A percentile compares a stretch with the other conserved stretches of the same genome.
These are phyloP conservation scores for Daldinia bambusicola DNA, from an alignment of 495 filamentous ascomycete genomes.

Conservation along the genomic window DNA sequence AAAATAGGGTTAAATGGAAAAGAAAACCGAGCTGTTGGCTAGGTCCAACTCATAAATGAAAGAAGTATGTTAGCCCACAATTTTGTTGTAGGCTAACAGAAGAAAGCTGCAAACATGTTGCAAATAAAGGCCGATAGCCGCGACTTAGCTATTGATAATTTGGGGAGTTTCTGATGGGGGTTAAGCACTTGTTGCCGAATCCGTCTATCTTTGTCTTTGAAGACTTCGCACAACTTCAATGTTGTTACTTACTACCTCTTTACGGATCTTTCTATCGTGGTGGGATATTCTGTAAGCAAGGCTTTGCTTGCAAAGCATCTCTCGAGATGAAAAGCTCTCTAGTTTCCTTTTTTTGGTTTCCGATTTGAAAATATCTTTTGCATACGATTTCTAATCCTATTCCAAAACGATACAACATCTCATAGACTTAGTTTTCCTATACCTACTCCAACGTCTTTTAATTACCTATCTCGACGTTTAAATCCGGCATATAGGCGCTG, in stretches of 20 bases:
- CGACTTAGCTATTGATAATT: not conserved
- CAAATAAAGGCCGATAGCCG: conserved; percentile 19
- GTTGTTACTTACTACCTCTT: not conserved
- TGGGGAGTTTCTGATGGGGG: not conserved
- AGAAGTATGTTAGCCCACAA: not conserved
- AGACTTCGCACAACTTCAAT: not conserved
- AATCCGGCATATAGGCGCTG: not conserved
- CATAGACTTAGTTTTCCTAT: not conserved
- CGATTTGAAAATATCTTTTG: not conserved
- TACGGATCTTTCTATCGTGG: not conserved
- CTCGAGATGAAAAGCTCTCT: not conserved
- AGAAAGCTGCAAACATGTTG: not conserved
- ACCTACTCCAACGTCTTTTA: not conserved
- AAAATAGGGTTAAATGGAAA: not conserved
- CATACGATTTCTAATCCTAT: not conserved
- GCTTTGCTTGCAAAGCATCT: not conserved
- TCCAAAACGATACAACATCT: not conserved
- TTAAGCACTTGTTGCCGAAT: not conserved
- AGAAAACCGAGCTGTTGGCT: not conserved
- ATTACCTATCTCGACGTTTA: not conserved
- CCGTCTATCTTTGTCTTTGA: conserved; percentile 27
- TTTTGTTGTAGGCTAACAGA: not conserved
- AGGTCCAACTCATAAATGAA: conserved; percentile 3
- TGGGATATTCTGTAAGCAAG: not conserved
- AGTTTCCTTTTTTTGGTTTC: not conserved